Percentiles rank a stretch among this genome's conserved stretches.
These are phyloP conservation scores for Phyllosticta paracitricarpa DNA, from an alignment of 2,329 filamentous ascomycete genomes.

Conservation along the genomic window DNA sequence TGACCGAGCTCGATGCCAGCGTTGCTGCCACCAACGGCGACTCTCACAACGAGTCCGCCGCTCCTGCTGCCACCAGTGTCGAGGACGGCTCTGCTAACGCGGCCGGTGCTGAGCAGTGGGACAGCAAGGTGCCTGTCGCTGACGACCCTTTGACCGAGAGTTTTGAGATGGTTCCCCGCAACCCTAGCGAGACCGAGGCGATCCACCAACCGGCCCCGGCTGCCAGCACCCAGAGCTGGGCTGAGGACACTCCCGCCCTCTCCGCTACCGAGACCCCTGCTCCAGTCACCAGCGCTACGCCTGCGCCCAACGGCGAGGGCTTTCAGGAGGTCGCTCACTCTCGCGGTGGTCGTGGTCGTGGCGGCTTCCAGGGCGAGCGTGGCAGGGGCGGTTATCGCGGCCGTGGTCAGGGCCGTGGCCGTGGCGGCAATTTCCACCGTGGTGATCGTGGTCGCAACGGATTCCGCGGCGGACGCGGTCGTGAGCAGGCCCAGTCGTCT, in stretches of 20 bases:
- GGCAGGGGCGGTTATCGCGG: slow-evolving; percentile 44
- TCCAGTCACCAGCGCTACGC: slow-evolving; percentile 13
- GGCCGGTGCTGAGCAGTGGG: slow-evolving; percentile 59
- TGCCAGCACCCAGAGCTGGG: slow-evolving; percentile 67
- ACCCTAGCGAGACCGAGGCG: slow-evolving; percentile 64
- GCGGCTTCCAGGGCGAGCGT: slow-evolving; percentile 31
- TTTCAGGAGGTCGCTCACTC: slow-evolving; percentile 56
- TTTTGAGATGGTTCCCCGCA: slow-evolving; percentile 67
- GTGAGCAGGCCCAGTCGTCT: slow-evolving; percentile 4
- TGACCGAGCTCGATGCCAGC: slow-evolving; percentile 53
- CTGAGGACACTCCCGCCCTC: slow-evolving; percentile 54
- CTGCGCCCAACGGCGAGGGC: slow-evolving; percentile 44
- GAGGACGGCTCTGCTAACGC: slow-evolving; percentile 35
- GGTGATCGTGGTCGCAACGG: slow-evolving; percentile 32
- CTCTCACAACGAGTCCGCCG: slow-evolving; percentile 18
- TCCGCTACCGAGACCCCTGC: slow-evolving; percentile 16
- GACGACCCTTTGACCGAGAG: slow-evolving; percentile 48
- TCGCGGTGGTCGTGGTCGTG: slow-evolving; percentile 40
- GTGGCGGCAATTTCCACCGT: slow-evolving; percentile 24
- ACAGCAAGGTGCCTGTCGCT: slow-evolving; percentile 40
- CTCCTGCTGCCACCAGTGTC: slow-evolving; percentile 29
- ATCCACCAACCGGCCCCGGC: slow-evolving; percentile 43
- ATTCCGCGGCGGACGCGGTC: slow-evolving; percentile 34
- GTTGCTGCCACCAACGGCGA: slow-evolving; percentile 22
- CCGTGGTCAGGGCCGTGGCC: slow-evolving; percentile 26